Conservation (phyloP, 768 basidiomycete species). For the Rickenella mellea region DNA sequence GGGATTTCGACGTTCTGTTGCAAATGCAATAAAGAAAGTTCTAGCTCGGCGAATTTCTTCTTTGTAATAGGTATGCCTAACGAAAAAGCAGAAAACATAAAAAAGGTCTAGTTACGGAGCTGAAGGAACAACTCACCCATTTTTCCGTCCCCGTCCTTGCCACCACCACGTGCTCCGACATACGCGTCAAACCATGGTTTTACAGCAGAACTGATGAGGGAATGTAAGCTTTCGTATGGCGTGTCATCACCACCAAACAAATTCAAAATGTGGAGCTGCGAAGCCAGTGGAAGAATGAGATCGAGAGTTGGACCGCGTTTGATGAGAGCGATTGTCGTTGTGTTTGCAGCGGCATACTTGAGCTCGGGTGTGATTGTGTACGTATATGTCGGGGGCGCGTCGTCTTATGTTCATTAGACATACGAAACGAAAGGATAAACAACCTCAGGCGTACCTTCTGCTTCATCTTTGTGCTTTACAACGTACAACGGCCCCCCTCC, state of each 20-base stretch:
- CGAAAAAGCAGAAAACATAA: not conserved
- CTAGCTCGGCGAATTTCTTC: slow-evolving; percentile 98
- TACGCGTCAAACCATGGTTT: slow-evolving; percentile 99
- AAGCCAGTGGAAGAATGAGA: slow-evolving; percentile 64
- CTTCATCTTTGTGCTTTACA: slow-evolving; percentile 66
- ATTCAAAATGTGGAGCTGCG: slow-evolving; percentile 87
- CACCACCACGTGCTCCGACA: slow-evolving; percentile 70
- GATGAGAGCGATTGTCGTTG: slow-evolving; percentile 88
- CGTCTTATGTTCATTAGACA: slow-evolving; percentile 35
- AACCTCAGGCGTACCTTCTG: slow-evolving; percentile 70
- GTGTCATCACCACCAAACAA: slow-evolving; percentile 83
- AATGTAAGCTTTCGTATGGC: slow-evolving; percentile 93
- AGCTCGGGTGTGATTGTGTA: slow-evolving; percentile 68
- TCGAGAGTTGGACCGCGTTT: slow-evolving; percentile 84
- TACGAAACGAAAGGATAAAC: slow-evolving; percentile 11
- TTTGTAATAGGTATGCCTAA: slow-evolving; percentile 93
- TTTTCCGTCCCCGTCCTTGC: slow-evolving; percentile 72
- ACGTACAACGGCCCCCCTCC: slow-evolving; percentile 74
- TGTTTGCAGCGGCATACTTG: slow-evolving; percentile 68
- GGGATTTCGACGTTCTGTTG: slow-evolving; percentile 99
- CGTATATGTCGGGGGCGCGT: slow-evolving; percentile 47
- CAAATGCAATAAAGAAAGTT: slow-evolving; percentile 85
- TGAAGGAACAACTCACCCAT: slow-evolving; percentile 46
- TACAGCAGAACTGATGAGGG: slow-evolving; percentile 89
- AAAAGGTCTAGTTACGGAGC: no score